Percentiles rank a stretch among this genome's conserved stretches.
Conservation (phyloP, 768 basidiomycete species). For the Boletus reticuloceps region DNA sequence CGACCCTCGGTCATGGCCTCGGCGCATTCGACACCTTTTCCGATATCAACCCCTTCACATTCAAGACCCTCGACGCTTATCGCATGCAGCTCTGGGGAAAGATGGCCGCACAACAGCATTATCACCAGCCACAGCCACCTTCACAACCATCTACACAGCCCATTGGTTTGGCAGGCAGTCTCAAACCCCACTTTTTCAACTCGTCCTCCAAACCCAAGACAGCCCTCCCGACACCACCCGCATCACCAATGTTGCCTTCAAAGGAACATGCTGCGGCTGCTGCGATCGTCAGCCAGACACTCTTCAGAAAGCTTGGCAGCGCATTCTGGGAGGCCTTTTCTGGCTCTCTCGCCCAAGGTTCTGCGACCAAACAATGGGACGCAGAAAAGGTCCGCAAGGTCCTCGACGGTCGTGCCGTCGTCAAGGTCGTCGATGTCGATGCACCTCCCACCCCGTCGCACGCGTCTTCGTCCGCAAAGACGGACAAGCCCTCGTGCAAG, state of each 20-base stretch:
- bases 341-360: slow-evolving; percentile 34
- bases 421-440: slow-evolving; percentile 77
- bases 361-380: slow-evolving; percentile 47
- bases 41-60: slow-evolving; percentile 79
- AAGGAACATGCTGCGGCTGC: slow-evolving; percentile 42
- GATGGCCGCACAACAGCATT: slow-evolving; percentile 73
- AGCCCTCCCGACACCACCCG: slow-evolving; percentile 44
- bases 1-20: slow-evolving; percentile 23
- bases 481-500: slow-evolving; percentile 21
- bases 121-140: slow-evolving; percentile 38
- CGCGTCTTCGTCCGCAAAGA: slow-evolving; percentile 10
- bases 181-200: slow-evolving; percentile 39
- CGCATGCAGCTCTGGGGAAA: slow-evolving; percentile 92
- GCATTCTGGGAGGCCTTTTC: slow-evolving; percentile 92
- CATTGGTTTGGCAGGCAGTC: slow-evolving; percentile 38
- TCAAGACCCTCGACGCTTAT: slow-evolving; percentile 83
- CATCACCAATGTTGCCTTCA: slow-evolving; percentile 34
- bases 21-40: slow-evolving; percentile 73
- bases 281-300: slow-evolving; percentile 74
- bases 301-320: slow-evolving; percentile 62
- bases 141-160: slow-evolving; percentile 19
- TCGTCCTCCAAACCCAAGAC: slow-evolving; percentile 9
- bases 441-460: slow-evolving; percentile 12
- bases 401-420: slow-evolving; percentile 78
- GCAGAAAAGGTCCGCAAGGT: slow-evolving; percentile 80